Evolutionary conservation across 768 basidiomycete species (phyloP).

Genomic region (Leccinum sublutescens): DNA sequence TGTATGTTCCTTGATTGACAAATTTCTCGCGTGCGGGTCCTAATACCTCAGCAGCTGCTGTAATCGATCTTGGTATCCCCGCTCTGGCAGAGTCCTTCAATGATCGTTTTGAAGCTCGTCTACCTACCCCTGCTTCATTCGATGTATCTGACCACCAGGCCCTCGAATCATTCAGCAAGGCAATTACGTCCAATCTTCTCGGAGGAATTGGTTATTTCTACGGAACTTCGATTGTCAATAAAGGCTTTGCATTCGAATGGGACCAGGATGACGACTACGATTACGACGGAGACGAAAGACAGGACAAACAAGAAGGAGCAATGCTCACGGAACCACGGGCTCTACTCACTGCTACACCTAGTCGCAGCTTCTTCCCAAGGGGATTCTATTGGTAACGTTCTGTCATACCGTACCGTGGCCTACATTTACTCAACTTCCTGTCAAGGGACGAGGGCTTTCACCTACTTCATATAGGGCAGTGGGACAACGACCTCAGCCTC

Average conservation of each 20-base stretch:
- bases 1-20: constrained; percentile 43
- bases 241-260: constrained; percentile 86
- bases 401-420: not conserved
- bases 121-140: constrained; percentile 66
- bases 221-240: constrained; percentile 84
- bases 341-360: constrained; percentile 89
- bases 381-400: constrained; percentile 91
- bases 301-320: constrained; percentile 49
- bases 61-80: constrained; percentile 67
- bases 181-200: constrained; percentile 85
- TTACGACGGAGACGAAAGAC: constrained; percentile 38
- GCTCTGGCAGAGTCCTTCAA: constrained; percentile 61
- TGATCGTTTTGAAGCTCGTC: constrained; percentile 62
- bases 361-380: constrained; percentile 94
- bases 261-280: constrained; percentile 63
- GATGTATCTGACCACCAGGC: constrained; percentile 43
- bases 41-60: constrained; percentile 43
- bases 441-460: constrained; percentile 97
- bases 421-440: constrained; percentile 3
- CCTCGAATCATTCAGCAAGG: constrained; percentile 76
- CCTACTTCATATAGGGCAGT: constrained; percentile 83
- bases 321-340: constrained; percentile 70
- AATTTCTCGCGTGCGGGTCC: constrained; percentile 3
- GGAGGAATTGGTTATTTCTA: constrained; percentile 97
- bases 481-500: constrained; percentile 90